Evolutionary conservation across 495 filamentous ascomycete species (phyloP), one percentile per base, ranked within the genome.

Genomic region (Trypethelium eluteriae): DNA sequence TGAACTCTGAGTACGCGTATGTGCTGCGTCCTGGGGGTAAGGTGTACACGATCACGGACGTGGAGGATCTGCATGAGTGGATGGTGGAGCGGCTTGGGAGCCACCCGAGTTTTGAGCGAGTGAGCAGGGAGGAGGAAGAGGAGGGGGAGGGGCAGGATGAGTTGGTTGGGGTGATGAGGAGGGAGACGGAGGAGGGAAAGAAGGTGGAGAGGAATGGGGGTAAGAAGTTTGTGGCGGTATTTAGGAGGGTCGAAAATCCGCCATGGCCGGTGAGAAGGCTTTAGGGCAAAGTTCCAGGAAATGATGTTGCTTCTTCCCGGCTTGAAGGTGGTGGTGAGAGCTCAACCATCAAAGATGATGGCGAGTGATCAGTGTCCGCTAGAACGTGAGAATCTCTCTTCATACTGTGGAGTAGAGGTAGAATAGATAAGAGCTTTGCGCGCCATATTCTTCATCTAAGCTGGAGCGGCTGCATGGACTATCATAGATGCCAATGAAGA

Each of bases 11-110:
- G 77, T 98, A 98, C 76, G 94, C 94, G 0, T 98, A 90, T 74
- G 89, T 89, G 9, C 71, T 98, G 68, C 80, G 81, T 62, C 92
- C 92, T 0, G 91, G 91, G 3, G 94, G 94, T 2, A 81, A 92
- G 50, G 80, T 95, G 49, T 98, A 97, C 72, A 97, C 93, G 35
- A 96, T 98, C 71, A 98, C 94, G 46, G 94, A 98, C 76, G 94
- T 98, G 39, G 89, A 95, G 76, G 92, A 96, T 72, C 82, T 98
- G 71, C 90, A 96, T 75, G 80, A 84, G 68, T 98, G 94, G 94
- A 93, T 98, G 85, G 83, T 91, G 68, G 80, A 83, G 70, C 89
- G 96, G 79, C 92, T 98, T 72, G 83, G 87, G 62, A 83, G 78
- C 18, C 86, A 91, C 74, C 82, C 81, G 41, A 81, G 82, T 61